Percentiles rank a stretch among this genome's conserved stretches.
These are phyloP conservation scores for Alternaria gansuensis DNA, from an alignment of 2,329 filamentous ascomycete species.

Conservation along the genomic window DNA sequence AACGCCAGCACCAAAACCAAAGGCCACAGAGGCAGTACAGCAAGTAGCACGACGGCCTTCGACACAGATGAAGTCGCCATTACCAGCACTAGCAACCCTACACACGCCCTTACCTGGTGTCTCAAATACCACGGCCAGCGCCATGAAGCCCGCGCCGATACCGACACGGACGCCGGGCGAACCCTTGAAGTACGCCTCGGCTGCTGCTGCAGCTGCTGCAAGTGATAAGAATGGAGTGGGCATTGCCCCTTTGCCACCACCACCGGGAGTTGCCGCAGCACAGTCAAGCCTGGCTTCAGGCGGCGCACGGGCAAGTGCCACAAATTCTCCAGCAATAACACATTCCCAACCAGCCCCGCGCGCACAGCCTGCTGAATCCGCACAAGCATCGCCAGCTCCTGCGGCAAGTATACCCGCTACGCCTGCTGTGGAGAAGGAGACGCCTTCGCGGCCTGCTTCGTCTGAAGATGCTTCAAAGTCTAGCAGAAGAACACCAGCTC, in stretches of 20 bases:
- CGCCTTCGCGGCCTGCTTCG: conserved; percentile 40
- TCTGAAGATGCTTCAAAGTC: conserved; percentile 42
- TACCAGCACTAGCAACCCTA: conserved; percentile 90
- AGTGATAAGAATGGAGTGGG: conserved; percentile 88
- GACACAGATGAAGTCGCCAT: conserved; percentile 88
- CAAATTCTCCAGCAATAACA: conserved; percentile 60
- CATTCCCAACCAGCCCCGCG: conserved; percentile 54
- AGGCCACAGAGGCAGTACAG: conserved; percentile 68
- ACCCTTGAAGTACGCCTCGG: conserved; percentile 94
- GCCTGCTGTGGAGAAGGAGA: conserved; percentile 58
- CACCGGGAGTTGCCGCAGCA: conserved; percentile 68
- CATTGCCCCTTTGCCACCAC: conserved; percentile 91
- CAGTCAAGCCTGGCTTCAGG: conserved; percentile 58
- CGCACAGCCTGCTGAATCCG: conserved; percentile 51
- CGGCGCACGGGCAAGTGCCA: conserved; percentile 65
- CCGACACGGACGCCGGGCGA: conserved; percentile 87
- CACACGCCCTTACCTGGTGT: conserved; percentile 74
- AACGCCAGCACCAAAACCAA: conserved; percentile 61
- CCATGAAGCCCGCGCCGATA: conserved; percentile 92
- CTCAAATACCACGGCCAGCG: conserved; percentile 66
- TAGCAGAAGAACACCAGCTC: conserved; percentile 41
- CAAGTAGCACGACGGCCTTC: conserved; percentile 75
- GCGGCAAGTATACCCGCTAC: conserved; percentile 57
- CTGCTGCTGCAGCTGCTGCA: conserved; percentile 90
- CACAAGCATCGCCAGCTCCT: conserved; percentile 59